Evolutionary conservation across 495 filamentous ascomycete species (phyloP).

Genomic region (Cercophora samala): DNA sequence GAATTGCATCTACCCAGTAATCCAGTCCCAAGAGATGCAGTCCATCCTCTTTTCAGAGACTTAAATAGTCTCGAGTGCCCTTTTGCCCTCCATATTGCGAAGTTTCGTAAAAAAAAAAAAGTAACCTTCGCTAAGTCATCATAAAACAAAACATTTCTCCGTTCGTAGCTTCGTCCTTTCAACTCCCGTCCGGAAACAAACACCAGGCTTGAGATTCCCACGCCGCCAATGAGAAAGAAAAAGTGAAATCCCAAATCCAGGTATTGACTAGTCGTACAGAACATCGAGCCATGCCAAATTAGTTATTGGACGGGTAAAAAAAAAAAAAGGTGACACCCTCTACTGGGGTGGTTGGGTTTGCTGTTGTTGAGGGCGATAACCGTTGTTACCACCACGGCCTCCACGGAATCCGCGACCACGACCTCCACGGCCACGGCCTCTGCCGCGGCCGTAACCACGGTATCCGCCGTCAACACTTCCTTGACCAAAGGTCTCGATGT

Average conservation of each 20-base stretch:
- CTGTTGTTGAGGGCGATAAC: conserved; percentile 23
- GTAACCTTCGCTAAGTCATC: conserved; percentile 1
- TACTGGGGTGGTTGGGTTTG: conserved; percentile 30
- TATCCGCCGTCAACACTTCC: conserved; percentile 87
- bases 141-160: conserved; percentile 7
- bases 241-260: conserved; percentile 19
- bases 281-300: conserved; percentile 10
- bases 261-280: conserved; percentile 22
- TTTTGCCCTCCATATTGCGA: conserved; percentile 1
- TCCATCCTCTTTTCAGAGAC: neutral
- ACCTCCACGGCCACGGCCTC: conserved; percentile 65
- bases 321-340: conserved; percentile 7
- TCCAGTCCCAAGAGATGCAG: conserved; percentile 5
- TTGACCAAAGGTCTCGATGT: conserved; percentile 98
- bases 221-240: conserved; percentile 9
- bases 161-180: neutral
- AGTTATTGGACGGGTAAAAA: conserved; percentile 1
- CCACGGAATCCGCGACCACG: conserved; percentile 51
- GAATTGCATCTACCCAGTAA: conserved; percentile 7
- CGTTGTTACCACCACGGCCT: conserved; percentile 43
- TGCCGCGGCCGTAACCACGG: conserved; percentile 68
- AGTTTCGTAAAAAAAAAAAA: conserved; percentile 9
- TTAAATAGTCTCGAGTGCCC: neutral
- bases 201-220: neutral
- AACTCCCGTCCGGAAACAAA: conserved; percentile 6